Base-by-base conservation (phyloP, 2,329 filamentous ascomycete species). In the Pleomassaria siparia region DNA sequence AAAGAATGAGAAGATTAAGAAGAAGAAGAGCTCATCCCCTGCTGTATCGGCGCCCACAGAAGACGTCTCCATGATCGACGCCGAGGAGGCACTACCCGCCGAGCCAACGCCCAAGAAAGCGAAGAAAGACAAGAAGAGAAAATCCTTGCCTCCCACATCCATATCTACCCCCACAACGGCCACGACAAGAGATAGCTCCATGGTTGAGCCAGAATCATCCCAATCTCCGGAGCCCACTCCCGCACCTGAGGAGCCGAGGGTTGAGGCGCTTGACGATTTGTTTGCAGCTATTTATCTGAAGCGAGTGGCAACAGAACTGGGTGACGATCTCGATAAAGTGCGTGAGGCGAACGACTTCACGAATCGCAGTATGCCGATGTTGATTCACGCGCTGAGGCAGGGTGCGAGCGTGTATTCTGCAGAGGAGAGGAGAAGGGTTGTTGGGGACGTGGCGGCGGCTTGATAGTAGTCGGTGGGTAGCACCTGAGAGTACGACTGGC, bases 241-340 rank as follows among this genome's bases (percentile, higher is more conserved):
- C 41, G 42, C 39, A 25, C 49, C 46, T 25, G 48, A 9, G 3
- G 9, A 10, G 4, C 25, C 41, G 13, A 21, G 43, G 49, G 20
- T 12, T n/a, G 12, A 44, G 39, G 4, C 11, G 41, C 3, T 20
- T n/a, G 50, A 58, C 3, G 64, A 68, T 10, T 61, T 66, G 25
- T 89, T 89, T 70, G 75, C 79, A 8, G 74, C 82, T 9, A 86
- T 83, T 66, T 90, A 90, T 67, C 79, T 91, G 39, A 83, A 86
- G 59, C 83, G 81, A 49, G 75, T 84, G 5, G 88, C 87, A 0
- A 74, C 77, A 42, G 87, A 91, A 65, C 83, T 91, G 46, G 82
- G 84, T 11, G 85, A 89, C 56, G 88, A 91, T 64, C 77, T 91
- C 29, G 84, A 89, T 72, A 83, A 83, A 67, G 76, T 90, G 51